Evolutionary conservation across 768 basidiomycete species (phyloP).

Genomic region (Cystofilobasidium macerans): DNA sequence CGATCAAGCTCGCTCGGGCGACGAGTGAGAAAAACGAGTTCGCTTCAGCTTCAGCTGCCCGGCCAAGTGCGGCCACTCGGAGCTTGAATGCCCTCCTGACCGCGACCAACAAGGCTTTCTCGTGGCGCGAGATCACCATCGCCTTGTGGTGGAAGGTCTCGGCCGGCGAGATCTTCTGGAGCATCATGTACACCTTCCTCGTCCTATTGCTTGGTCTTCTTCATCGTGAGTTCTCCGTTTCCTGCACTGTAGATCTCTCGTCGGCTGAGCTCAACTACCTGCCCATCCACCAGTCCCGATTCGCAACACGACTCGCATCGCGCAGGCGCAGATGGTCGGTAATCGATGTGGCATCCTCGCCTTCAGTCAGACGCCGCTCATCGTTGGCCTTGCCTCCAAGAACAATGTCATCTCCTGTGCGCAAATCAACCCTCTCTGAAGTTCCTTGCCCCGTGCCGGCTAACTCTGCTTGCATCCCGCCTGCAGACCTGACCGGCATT

Average conservation of each 20-base stretch:
- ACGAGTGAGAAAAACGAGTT: conserved; percentile 14
- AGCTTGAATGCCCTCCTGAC: background rate
- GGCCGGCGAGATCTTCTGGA: conserved; percentile 45
- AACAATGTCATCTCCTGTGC: conserved; percentile 50
- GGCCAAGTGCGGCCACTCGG: background rate
- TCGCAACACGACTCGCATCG: background rate
- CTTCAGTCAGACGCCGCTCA: conserved; percentile 44
- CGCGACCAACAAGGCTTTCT: background rate
- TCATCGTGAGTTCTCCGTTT: conserved; percentile 12
- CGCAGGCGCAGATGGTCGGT: background rate
- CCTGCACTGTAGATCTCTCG: background rate
- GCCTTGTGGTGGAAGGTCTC: conserved; percentile 29
- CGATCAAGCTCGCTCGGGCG: background rate
- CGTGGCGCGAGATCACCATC: conserved; percentile 17
- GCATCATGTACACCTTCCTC: conserved; percentile 43
- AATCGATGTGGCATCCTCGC: conserved; percentile 19
- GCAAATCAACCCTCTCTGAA: background rate
- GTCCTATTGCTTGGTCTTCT: conserved; percentile 36
- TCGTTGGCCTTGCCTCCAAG: conserved; percentile 52
- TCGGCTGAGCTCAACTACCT: background rate
- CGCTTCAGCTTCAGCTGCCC: background rate
- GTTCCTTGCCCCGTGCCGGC: background rate
- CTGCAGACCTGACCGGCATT: conserved; percentile 46
- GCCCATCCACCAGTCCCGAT: conserved; percentile 2
- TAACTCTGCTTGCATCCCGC: background rate